Percentiles rank a stretch among this genome's conserved stretches.
Conservation (phyloP, 1,139 yeast genomes). For the Debaryomyces fabryi region DNA sequence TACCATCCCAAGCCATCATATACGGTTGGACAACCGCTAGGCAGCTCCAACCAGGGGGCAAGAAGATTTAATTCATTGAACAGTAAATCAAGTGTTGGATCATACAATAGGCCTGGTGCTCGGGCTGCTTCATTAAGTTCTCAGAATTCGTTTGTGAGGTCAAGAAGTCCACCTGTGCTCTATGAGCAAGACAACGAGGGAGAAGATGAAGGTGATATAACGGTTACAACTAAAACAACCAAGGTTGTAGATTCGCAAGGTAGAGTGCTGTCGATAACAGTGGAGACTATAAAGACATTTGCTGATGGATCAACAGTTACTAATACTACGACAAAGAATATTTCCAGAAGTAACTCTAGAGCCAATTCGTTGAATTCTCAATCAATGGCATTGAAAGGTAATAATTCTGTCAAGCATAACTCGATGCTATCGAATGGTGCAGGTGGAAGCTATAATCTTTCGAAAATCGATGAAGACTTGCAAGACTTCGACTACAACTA, state of each 20-base stretch:
- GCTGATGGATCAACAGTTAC: slow-evolving; percentile 51
- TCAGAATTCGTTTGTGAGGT: slow-evolving; percentile 2
- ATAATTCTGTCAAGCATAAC: slow-evolving; percentile 26
- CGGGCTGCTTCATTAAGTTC: slow-evolving; percentile 3
- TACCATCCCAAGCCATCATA: slow-evolving; percentile 49
- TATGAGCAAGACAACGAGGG: slow-evolving; percentile 4
- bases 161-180: slow-evolving; percentile 3
- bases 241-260: slow-evolving; percentile 48
- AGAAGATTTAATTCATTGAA: slow-evolving; percentile 9
- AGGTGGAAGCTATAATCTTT: slow-evolving; percentile 28
- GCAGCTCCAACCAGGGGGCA: neutral
- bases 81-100: slow-evolving; percentile 4
- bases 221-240: slow-evolving; percentile 47
- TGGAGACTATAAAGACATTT: slow-evolving; percentile 42
- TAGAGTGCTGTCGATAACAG: slow-evolving; percentile 45
- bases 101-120: slow-evolving; percentile 1
- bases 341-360: slow-evolving; percentile 41
- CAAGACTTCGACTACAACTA: slow-evolving; percentile 49
- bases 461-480: slow-evolving; percentile 49
- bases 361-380: slow-evolving; percentile 29
- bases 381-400: slow-evolving; percentile 18
- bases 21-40: slow-evolving; percentile 28
- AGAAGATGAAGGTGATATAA: slow-evolving; percentile 29
- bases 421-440: slow-evolving; percentile 18
- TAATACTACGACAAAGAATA: slow-evolving; percentile 49